A percentile compares a stretch with the other conserved stretches of the same genome.
Evolutionary conservation across 2,329 filamentous ascomycete genomes (phyloP).

Genomic region (Alternaria arbusti): DNA sequence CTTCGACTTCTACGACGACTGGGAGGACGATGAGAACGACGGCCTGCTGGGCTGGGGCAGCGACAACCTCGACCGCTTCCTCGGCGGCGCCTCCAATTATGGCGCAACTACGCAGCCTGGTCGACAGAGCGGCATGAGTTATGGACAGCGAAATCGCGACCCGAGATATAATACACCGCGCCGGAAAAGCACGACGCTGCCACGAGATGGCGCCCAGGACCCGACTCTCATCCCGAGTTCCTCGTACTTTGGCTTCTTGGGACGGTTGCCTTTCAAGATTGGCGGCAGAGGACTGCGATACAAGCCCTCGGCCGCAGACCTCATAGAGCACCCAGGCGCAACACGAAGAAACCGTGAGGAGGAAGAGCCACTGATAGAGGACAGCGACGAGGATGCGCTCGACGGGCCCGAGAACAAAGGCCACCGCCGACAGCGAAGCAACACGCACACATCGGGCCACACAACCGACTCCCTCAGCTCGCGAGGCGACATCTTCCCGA

Average conservation of each 20-base stretch:
- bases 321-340: conserved; percentile 83
- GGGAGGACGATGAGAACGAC: conserved; percentile 73
- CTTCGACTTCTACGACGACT: conserved; percentile 98
- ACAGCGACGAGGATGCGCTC: conserved; percentile 56
- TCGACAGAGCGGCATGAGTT: conserved; percentile 85
- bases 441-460: conserved; percentile 77
- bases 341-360: conserved; percentile 61
- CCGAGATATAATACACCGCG: conserved; percentile 40
- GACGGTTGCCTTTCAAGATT: conserved; percentile 82
- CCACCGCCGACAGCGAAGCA: conserved; percentile 70
- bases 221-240: conserved; percentile 90
- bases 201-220: conserved; percentile 64
- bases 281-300: conserved; percentile 81
- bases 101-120: conserved; percentile 64
- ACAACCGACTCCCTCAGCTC: conserved; percentile 88
- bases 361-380: conserved; percentile 73
- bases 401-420: conserved; percentile 34
- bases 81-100: conserved; percentile 70
- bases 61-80: conserved; percentile 83
- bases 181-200: conserved; percentile 62
- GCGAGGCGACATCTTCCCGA: conserved; percentile 87
- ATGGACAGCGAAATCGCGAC: conserved; percentile 70
- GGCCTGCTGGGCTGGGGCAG: conserved; percentile 76
- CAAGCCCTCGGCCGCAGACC: conserved; percentile 85
- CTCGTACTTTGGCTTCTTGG: conserved; percentile 83